Evolutionary conservation across 306 rosid genomes (phyloP), one percentile per base, ranked within the genome.

Genomic region (barrel medic (Medicago truncatula)): DNA sequence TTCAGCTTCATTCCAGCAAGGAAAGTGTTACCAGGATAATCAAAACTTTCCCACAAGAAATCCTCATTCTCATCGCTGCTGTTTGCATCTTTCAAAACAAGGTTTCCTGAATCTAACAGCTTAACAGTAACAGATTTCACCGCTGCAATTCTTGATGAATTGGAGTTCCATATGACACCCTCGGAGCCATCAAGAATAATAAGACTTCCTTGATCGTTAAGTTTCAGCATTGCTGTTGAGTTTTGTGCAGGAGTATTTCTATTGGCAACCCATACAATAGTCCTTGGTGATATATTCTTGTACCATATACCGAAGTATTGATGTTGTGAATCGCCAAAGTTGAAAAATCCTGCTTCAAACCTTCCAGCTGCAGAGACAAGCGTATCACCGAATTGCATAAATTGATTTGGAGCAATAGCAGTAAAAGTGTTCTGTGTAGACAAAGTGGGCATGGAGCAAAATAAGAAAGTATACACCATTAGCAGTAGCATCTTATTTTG

Each of bases 221-320:
- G 57, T 52, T 52, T 52, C 21, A 52, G 8, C 57, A 52, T n/a
- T n/a, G 1, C 57, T 1, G 57, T 16, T n/a, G 57, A 52, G 57
- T 52, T 44, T 12, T 44, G n/a, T 44, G 2, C n/a, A 0, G 50
- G 50, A 0, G 6, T 44, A 12, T 52, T 0, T 54, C 61, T 54
- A 54, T 83, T 79, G 39, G 84, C 84, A 43, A 75, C 84, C 84
- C 79, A 83, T 9, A 75, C 77, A 57, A 64, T 43, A 63, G 84
- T 79, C 10, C 28, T 63, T 2, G 78, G 83, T 64, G 67, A 46
- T 3, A 57, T 4, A 7, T 0, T 40, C 28, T 64, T 83, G 67
- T 70, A 83, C 81, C 86, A 75, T 79, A 71, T 49, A 6, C 78
- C 52, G 4, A 83, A 63, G 75, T 83, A 83, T 57, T 28, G 81